These are phyloP conservation scores for Cladorrhinum sp. DNA, from an alignment of 2,329 filamentous ascomycete species.

Conservation along the genomic window DNA sequence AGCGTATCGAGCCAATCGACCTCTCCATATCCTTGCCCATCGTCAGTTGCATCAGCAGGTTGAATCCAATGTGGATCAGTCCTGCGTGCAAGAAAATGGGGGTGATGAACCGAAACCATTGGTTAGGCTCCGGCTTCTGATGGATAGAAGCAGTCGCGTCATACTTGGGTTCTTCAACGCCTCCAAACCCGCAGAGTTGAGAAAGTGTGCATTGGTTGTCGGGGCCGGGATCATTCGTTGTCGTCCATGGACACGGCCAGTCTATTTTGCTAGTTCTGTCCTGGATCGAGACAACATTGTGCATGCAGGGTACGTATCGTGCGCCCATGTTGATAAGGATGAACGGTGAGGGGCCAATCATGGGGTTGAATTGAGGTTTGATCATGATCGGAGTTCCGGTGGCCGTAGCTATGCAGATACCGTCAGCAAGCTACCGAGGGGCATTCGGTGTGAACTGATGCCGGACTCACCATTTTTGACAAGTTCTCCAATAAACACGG, in stretches of 20 bases:
- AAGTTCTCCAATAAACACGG: conserved; percentile 86
- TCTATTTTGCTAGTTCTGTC: conserved; percentile 45
- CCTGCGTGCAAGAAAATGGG: conserved; percentile 96
- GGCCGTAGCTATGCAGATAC: conserved; percentile 53
- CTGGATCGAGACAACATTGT: conserved; percentile 67
- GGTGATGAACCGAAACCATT: conserved; percentile 95
- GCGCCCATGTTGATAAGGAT: conserved; percentile 97
- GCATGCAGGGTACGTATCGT: conserved; percentile 92
- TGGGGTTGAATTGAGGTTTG: conserved; percentile 86
- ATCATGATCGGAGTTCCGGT: conserved; percentile 78
- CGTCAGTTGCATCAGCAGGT: conserved; percentile 85
- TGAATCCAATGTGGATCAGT: conserved; percentile 92
- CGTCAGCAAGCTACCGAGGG: not conserved
- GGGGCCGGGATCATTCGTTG: conserved; percentile 50
- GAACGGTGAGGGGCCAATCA: conserved; percentile 91
- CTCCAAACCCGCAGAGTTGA: conserved; percentile 79
- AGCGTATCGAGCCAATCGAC: conserved; percentile 83
- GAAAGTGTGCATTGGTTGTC: conserved; percentile 68
- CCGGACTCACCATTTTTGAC: conserved; percentile 69
- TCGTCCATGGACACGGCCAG: conserved; percentile 83
- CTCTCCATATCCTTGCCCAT: conserved; percentile 90
- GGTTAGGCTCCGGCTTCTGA: conserved; percentile 67
- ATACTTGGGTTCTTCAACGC: conserved; percentile 66
- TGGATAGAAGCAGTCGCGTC: conserved; percentile 43
- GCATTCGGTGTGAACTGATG: conserved; percentile 1